Base-by-base conservation (phyloP, 2,329 filamentous ascomycete genomes). In the Conoideocrella luteorostrata region DNA sequence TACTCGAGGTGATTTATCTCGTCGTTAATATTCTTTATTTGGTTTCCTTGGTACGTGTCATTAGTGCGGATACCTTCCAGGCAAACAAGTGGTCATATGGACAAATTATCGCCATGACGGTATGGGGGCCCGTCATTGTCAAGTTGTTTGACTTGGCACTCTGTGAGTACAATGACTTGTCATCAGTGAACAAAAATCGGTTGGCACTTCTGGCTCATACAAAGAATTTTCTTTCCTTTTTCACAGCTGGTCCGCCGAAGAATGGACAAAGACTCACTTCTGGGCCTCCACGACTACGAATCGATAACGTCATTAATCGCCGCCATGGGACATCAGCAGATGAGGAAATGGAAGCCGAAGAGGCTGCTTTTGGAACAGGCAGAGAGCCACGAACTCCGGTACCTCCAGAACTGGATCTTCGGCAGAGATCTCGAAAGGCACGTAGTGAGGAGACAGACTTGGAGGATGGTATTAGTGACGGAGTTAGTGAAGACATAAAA, bases 121-220 rank as follows among this genome's bases (percentile, higher is more conserved):
- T 65, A 5, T 66, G 63, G 63, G 63, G 63, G 0, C 63, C 63
- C 7, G 61, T 66, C 46, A 64, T 66, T 43, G 62, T 66, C 33
- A 66, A 66, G 42, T 43, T 66, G n/a, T 61, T 66, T 45, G 60
- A 65, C 29, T 53, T 66, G 3, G 52, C 63, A 11, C 43, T 65
- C n/a, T 64, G 63, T 64, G 52, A 58, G 63, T 50, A 15, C 32
- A 29, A 10, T n/a, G 26, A n/a, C 26, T n/a, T 34, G 10, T n/a
- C n/a, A n/a, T n/a, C n/a, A n/a, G n/a, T n/a, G n/a, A n/a, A n/a
- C n/a, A n/a, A n/a, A n/a, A n/a, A n/a, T n/a, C n/a, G n/a, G n/a
- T n/a, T n/a, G n/a, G n/a, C n/a, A n/a, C n/a, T 12, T 34, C 32
- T 15, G 32, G 32, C 10, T 15, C 32, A n/a, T n/a, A n/a, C n/a